Evolutionary conservation across 2,329 filamentous ascomycete genomes (phyloP).

Genomic region (Scolecobasidium constrictum): DNA sequence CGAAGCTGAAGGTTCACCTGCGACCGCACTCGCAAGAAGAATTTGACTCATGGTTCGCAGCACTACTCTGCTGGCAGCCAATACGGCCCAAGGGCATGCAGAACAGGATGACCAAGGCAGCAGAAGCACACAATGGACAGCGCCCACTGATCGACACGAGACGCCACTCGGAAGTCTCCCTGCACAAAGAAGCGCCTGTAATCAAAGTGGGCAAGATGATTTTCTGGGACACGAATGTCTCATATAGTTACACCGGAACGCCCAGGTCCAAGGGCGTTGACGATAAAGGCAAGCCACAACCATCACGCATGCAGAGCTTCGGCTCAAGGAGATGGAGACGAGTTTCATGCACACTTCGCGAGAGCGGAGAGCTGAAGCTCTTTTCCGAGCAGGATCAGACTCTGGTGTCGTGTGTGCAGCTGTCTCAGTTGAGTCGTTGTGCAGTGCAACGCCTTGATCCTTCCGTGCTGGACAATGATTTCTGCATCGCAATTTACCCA

Average conservation of each 20-base stretch:
- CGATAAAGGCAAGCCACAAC: constrained; percentile 30
- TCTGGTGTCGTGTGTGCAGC: constrained; percentile 70
- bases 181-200: constrained; percentile 61
- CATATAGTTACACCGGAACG: constrained; percentile 28
- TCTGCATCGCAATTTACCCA: constrained; percentile 90
- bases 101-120: constrained; percentile 41
- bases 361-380: constrained; percentile 89
- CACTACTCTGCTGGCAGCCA: constrained; percentile 72
- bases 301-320: constrained; percentile 45
- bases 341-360: constrained; percentile 86
- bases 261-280: constrained; percentile 16
- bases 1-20: constrained; percentile 51
- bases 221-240: constrained; percentile 66
- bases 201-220: constrained; percentile 70
- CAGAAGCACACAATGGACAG: constrained; percentile 25
- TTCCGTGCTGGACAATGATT: constrained; percentile 85
- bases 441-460: constrained; percentile 84
- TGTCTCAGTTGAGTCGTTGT: constrained; percentile 79
- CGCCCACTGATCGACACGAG: constrained; percentile 28
- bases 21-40: constrained; percentile 54
- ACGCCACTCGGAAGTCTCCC: constrained; percentile 38
- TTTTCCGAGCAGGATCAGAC: constrained; percentile 76
- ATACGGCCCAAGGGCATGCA: constrained; percentile 48
- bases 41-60: constrained; percentile 70
- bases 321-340: constrained; percentile 64